A percentile compares a stretch with the other conserved stretches of the same genome.
Conservation (phyloP, 352 stramenopile species). For the Phytopythium delawarense region DNA sequence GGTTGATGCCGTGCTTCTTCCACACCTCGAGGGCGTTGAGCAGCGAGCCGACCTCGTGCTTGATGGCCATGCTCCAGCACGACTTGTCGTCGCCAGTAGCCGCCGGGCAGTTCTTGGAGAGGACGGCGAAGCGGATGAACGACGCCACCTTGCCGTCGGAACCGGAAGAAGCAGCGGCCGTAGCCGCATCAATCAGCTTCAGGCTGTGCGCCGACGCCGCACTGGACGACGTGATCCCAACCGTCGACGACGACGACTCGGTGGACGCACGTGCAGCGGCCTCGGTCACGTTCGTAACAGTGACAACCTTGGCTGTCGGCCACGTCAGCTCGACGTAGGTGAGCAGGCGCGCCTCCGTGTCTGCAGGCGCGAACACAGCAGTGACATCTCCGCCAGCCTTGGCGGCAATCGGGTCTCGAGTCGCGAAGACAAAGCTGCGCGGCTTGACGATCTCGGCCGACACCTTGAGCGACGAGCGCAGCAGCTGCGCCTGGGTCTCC, state of each 20-base stretch:
- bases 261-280: constrained; percentile 36
- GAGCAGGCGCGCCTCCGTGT: constrained; percentile 48
- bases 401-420: constrained; percentile 36
- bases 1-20: constrained; percentile 77
- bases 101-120: constrained; percentile 60
- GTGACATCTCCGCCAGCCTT: constrained; percentile 46
- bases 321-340: constrained; percentile 66
- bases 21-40: constrained; percentile 75
- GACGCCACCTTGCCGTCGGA: constrained; percentile 17
- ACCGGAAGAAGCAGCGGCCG: constrained; percentile 24
- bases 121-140: constrained; percentile 73
- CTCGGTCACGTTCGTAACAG: constrained; percentile 59
- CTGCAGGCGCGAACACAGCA: constrained; percentile 51
- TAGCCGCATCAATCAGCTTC: constrained; percentile 44
- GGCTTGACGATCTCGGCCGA: constrained; percentile 68
- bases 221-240: constrained; percentile 53
- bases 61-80: constrained; percentile 81
- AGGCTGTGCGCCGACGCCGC: constrained; percentile 38
- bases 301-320: constrained; percentile 65
- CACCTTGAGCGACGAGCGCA: constrained; percentile 73
- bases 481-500: constrained; percentile 73
- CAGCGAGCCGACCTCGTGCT: constrained; percentile 85
- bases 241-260: constrained; percentile 20
- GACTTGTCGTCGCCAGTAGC: constrained; percentile 80
- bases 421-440: constrained; percentile 68